Base-by-base conservation (phyloP, 192 early-diverging fungal species). In the Coemansia sp. region DNA sequence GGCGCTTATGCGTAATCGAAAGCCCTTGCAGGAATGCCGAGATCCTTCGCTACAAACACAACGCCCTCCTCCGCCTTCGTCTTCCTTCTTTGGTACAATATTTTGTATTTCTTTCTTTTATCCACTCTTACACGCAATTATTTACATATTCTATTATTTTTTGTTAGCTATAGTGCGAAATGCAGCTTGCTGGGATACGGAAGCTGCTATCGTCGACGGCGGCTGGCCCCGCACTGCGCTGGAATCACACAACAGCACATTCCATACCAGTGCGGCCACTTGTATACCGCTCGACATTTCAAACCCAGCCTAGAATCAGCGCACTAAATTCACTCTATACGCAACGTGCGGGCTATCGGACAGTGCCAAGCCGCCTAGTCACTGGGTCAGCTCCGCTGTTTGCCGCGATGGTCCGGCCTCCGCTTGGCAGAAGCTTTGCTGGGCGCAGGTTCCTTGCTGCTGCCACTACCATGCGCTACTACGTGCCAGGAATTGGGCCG, bases 381-480 rank as follows among this genome's bases (percentile, higher is more conserved):
- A 33, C 31, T 16, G 31, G 57, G 13, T 65, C 55, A 3, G 34
- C 69, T 29, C 36, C 69, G 16, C 29, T 41, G 20, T 36, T 66
- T 61, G 46, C 38, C 47, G 49, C 53, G 11, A 64, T 70, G 39
- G 68, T 63, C 1, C 69, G 66, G 40, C 72, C 73, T 11, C 66
- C 63, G 43, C 60, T 67, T 5, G 31, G 43, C 58, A 65, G 44
- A 58, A 62, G 58, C 58, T 38, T 71, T 53, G 65, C 72, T 1
- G 65, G 70, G 50, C 71, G 72, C 58, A 72, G 80, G 7, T 83
- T 83, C 39, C 50, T 83, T 18, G 80, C 72, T 3, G 80, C 72
- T 8, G 62, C 70, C 3, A 60, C 57, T 60, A 34, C 80, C 18
- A 83, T 83, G 75, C 80, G 80, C 65, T 65, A 83, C 67, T 83